Evolutionary conservation across 306 rosid genomes (phyloP), one percentile per base, ranked within the genome.

Genomic region (Abrus precatorius): DNA sequence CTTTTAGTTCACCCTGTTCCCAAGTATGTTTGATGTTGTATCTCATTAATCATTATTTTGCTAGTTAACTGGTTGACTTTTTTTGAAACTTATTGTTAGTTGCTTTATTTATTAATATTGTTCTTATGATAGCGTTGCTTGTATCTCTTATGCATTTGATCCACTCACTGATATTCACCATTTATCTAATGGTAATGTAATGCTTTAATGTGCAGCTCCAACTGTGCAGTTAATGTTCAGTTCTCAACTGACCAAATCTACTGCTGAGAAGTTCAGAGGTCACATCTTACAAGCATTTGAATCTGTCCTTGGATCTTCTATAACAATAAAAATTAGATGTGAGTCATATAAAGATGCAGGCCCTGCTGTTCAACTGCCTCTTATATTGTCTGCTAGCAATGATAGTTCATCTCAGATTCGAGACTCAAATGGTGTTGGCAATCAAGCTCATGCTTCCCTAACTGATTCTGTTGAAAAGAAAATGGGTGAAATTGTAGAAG

Each of bases 281-380:
- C 93, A 88, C 33, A 88, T 96, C 77, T 89, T 90, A 65, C 94
- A 87, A 50, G 98, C 98, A 55, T 92, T 96, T 81, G 97, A 93
- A 83, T 72, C 86, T 10, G 94, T 91, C 84, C 88, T 96, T 9
- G 92, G 93, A 80, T 89, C 97, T 80, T 84, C 97, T 5, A 74
- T 93, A 86, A 92, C 93, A 27, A 85, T 96, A 74, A 97, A 96
- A 87, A 92, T 93, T 78, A 89, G 97, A 93, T 88, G 91, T 6
- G 97, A 89, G 57, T 74, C 89, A 59, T 82, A 77, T 54, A 90
- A 79, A 86, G 91, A 88, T 77, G 68, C 84, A 45, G 83, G 72
- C 64, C 82, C 87, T 41, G 84, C 83, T 74, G 73, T 52, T 61
- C 89, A 87, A 61, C 75, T 14, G 61, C 97, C 89, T 77, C 85